Percentiles rank a stretch among this genome's conserved stretches.
phyloP scores from a whole-genome alignment of 345 rosid species.

The Populus simonii region DNA sequence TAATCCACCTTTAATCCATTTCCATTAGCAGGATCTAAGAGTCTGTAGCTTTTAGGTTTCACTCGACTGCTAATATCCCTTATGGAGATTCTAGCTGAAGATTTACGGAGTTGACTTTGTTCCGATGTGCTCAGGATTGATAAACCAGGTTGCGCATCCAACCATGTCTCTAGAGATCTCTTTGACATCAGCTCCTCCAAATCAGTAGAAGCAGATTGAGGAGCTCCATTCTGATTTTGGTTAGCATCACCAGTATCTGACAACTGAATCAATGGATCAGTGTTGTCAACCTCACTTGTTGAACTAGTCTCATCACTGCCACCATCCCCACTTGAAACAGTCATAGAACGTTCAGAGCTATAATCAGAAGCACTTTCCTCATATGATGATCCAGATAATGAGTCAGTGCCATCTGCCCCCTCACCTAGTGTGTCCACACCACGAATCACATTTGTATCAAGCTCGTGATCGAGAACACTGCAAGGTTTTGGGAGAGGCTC shows the following conservation, averaged over 20 bases:
- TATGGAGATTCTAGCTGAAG: constrained; percentile 75
- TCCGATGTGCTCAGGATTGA: constrained; percentile 42
- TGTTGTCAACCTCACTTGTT: constrained; percentile 40
- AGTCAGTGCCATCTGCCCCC: constrained; percentile 37
- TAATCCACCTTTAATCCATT: constrained; percentile 84
- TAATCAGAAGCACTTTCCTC: constrained; percentile 71
- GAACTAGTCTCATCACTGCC: constrained; percentile 42
- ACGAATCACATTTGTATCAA: constrained; percentile 22
- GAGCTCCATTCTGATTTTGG: constrained; percentile 9
- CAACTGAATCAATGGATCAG: constrained; percentile 72
- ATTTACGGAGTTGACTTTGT: constrained; percentile 35
- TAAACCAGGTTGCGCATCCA: constrained; percentile 71
- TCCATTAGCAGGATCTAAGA: constrained; percentile 74
- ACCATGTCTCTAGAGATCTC: constrained; percentile 75
- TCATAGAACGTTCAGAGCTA: constrained; percentile 52
- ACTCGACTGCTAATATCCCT: constrained; percentile 65
- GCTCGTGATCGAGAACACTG: constrained; percentile 49
- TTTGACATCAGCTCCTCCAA: constrained; percentile 60
- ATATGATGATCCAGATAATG: constrained; percentile 53
- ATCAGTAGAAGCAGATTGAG: constrained; percentile 31
- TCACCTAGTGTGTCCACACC: constrained; percentile 32
- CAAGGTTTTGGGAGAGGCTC: constrained; percentile 98
- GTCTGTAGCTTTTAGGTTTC: constrained; percentile 63
- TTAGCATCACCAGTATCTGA: constrained; percentile 37
- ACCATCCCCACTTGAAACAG: constrained; percentile 42